Evolutionary conservation across 805 yeast species (phyloP).

Genomic region (Yarrowia sp.): DNA sequence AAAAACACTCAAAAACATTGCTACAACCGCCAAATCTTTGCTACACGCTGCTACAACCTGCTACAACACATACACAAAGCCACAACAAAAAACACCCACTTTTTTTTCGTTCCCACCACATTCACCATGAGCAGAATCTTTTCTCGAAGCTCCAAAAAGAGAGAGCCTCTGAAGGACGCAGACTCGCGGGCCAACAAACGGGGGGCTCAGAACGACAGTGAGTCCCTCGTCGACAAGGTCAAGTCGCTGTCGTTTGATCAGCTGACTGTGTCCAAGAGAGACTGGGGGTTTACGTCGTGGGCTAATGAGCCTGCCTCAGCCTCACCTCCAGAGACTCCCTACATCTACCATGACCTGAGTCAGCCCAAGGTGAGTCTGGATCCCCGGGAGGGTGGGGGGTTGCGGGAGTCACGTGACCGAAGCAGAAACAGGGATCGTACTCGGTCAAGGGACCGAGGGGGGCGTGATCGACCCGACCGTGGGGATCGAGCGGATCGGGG

Average conservation of each 20-base stretch:
- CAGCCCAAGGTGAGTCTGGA: slow-evolving; percentile 18
- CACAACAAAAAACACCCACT: too few relatives aligned
- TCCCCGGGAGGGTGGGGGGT: background rate
- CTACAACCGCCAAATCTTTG: too few relatives aligned
- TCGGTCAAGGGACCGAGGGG: background rate
- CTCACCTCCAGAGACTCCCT: slow-evolving; percentile 9
- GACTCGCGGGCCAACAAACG: slow-evolving; percentile 3
- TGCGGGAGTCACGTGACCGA: background rate
- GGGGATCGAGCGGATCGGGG: background rate
- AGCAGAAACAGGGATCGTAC: background rate
- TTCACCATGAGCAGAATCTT: slow-evolving; percentile 11
- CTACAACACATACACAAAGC: too few relatives aligned
- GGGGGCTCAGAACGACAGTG: background rate
- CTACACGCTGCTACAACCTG: too few relatives aligned
- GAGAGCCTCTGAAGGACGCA: slow-evolving; percentile 19
- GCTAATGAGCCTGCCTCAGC: slow-evolving; percentile 6
- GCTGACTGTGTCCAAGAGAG: slow-evolving; percentile 8
- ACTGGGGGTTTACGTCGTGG: slow-evolving; percentile 17
- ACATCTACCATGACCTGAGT: slow-evolving; percentile 4
- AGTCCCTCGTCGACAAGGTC: slow-evolving; percentile 18
- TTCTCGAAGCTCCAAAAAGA: slow-evolving; percentile 2
- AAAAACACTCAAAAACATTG: too few relatives aligned
- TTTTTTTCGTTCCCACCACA: background rate
- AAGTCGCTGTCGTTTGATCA: slow-evolving; percentile 15
- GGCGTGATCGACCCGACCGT: background rate